Conservation (phyloP, 768 basidiomycete genomes). For the Boletus edulis region DNA sequence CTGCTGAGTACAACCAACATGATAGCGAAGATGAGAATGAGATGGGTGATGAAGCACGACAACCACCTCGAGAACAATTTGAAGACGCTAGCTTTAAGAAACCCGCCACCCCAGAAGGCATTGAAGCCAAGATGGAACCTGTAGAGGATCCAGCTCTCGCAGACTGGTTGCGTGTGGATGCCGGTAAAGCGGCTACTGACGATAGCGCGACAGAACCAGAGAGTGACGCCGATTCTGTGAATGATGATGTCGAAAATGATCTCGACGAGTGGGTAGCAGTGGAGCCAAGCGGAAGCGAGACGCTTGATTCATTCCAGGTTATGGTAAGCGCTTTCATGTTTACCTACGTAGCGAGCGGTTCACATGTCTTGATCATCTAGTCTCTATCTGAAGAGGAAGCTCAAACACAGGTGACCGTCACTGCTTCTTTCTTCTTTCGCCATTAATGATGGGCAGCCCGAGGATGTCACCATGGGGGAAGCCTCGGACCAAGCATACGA, state of each 20-base stretch:
- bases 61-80: conserved; percentile 18
- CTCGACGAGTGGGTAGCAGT: conserved; percentile 42
- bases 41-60: conserved; percentile 9
- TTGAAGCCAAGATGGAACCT: conserved; percentile 24
- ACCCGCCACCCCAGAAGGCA: not conserved
- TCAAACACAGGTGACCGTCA: conserved; percentile 4
- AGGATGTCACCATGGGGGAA: conserved; percentile 69
- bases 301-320: conserved; percentile 19
- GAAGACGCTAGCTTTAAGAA: conserved; percentile 5
- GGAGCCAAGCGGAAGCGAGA: conserved; percentile 17
- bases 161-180: conserved; percentile 62
- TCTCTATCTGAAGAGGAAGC: conserved; percentile 10
- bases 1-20: conserved; percentile 50
- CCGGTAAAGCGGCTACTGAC: conserved; percentile 26
- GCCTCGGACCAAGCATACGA: conserved; percentile 77
- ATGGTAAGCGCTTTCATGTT: conserved; percentile 1
- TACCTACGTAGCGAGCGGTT: not conserved
- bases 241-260: conserved; percentile 48
- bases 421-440: not conserved
- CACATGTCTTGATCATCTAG: not conserved
- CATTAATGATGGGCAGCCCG: conserved; percentile 6
- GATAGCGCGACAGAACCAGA: conserved; percentile 49
- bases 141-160: conserved; percentile 47
- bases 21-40: conserved; percentile 36
- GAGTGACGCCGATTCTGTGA: conserved; percentile 69